phyloP scores from a whole-genome alignment of 495 filamentous ascomycete genomes.

The Aspergillus cavernicola region DNA sequence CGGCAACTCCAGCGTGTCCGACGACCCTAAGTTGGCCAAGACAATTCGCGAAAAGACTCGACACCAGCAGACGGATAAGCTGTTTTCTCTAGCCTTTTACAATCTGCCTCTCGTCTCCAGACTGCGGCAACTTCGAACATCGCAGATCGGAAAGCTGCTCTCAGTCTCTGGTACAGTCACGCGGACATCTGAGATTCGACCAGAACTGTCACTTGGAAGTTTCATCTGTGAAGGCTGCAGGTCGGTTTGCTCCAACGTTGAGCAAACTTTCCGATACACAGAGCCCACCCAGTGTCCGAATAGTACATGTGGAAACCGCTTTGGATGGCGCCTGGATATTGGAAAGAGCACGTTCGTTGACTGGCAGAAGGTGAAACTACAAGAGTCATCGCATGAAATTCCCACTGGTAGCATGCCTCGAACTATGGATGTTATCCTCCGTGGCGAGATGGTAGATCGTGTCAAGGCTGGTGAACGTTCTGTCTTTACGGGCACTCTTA shows the following conservation, averaged over 20 bases:
- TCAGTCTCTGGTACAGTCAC: constrained; percentile 97
- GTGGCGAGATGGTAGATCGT: constrained; percentile 95
- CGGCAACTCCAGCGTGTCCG: constrained; percentile 55
- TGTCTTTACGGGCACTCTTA: constrained; percentile 92
- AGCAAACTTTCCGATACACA: constrained; percentile 97
- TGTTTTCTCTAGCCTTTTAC: constrained; percentile 94
- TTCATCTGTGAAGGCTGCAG: constrained; percentile 89
- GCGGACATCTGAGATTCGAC: constrained; percentile 91
- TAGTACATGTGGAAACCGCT: constrained; percentile 80
- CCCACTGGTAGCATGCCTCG: constrained; percentile 98
- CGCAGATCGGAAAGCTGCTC: constrained; percentile 86
- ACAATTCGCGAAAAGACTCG: constrained; percentile 57
- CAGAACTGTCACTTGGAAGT: constrained; percentile 86
- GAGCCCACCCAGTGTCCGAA: constrained; percentile 97
- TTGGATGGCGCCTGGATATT: constrained; percentile 91
- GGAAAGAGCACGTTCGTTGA: constrained; percentile 96
- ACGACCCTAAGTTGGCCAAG: constrained; percentile 40
- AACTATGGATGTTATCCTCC: constrained; percentile 96
- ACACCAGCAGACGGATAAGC: constrained; percentile 95
- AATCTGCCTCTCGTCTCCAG: constrained; percentile 92
- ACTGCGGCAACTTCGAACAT: constrained; percentile 81
- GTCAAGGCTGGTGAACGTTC: constrained; percentile 97
- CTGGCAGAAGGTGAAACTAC: constrained; percentile 97
- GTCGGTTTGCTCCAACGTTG: constrained; percentile 77
- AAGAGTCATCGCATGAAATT: constrained; percentile 97